Conservation (phyloP, 2,329 filamentous ascomycete species). For the Xylaria digitata region DNA sequence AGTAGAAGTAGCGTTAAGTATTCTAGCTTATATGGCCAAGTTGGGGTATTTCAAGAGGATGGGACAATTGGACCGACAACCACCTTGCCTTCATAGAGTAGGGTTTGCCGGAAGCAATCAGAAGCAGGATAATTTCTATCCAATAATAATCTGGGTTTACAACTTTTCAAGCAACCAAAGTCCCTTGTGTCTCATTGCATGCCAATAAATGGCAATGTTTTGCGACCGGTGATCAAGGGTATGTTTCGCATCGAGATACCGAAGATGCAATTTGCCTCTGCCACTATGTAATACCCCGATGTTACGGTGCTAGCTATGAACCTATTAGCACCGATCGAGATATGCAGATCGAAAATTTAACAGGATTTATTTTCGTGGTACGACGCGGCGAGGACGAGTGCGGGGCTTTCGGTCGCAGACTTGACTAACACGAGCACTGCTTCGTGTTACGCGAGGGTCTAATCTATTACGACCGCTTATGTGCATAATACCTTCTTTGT, state of each 20-base stretch:
- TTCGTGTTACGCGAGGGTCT: too few relatives aligned
- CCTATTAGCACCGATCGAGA: neutral
- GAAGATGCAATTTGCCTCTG: neutral
- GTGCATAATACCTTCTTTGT: too few relatives aligned
- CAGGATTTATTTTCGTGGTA: conserved; percentile 1
- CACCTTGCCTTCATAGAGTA: neutral
- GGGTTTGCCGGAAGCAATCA: conserved; percentile 1
- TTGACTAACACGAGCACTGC: too few relatives aligned
- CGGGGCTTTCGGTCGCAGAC: neutral
- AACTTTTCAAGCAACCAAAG: too few relatives aligned
- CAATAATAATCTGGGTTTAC: too few relatives aligned
- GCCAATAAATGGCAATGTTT: too few relatives aligned
- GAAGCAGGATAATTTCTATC: too few relatives aligned
- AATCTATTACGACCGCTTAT: too few relatives aligned
- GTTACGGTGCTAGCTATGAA: neutral
- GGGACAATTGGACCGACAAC: neutral
- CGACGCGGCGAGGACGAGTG: neutral
- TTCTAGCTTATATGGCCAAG: too few relatives aligned
- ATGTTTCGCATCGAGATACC: neutral
- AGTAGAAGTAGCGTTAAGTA: too few relatives aligned
- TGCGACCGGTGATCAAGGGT: conserved; percentile 5
- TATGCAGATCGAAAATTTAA: neutral
- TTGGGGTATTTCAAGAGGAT: too few relatives aligned
- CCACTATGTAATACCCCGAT: conserved; percentile 1
- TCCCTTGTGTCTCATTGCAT: too few relatives aligned